Percentiles rank a stretch among this genome's conserved stretches.
Evolutionary conservation across 1,139 yeast species (phyloP).

Genomic region (Candida frijolesensis): DNA sequence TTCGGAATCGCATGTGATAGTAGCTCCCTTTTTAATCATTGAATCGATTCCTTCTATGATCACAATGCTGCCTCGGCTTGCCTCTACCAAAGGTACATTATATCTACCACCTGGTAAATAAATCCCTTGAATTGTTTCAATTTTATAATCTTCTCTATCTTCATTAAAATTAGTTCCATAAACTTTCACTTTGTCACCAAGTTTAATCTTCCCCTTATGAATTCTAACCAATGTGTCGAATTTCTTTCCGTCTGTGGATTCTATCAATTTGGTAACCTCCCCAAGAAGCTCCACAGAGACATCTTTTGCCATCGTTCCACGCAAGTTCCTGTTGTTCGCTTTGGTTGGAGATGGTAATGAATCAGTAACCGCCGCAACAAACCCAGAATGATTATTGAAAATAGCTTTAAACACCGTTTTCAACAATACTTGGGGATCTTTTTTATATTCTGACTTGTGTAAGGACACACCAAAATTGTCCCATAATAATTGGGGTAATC

Average conservation of each 20-base stretch:
- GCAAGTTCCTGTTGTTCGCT: neutral
- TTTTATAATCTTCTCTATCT: slow-evolving; percentile 56
- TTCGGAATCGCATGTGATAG: slow-evolving; percentile 20
- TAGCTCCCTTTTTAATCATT: slow-evolving; percentile 64
- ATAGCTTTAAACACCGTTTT: slow-evolving; percentile 54
- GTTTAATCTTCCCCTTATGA: slow-evolving; percentile 56
- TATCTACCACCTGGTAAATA: slow-evolving; percentile 76
- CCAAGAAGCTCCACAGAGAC: slow-evolving; percentile 35
- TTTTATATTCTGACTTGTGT: slow-evolving; percentile 36
- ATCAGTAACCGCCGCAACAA: slow-evolving; percentile 52
- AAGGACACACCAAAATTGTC: slow-evolving; percentile 48
- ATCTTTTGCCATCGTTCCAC: slow-evolving; percentile 1
- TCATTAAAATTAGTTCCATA: slow-evolving; percentile 57
- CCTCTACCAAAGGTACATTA: slow-evolving; percentile 53
- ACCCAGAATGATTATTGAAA: slow-evolving; percentile 54
- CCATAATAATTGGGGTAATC: slow-evolving; percentile 42
- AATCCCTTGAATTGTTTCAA: slow-evolving; percentile 48
- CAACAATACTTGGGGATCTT: slow-evolving; percentile 63
- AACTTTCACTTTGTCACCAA: slow-evolving; percentile 52
- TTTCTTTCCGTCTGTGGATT: slow-evolving; percentile 46
- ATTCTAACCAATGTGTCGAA: slow-evolving; percentile 64
- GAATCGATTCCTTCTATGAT: slow-evolving; percentile 64
- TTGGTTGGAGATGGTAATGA: slow-evolving; percentile 45
- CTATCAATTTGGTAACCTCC: slow-evolving; percentile 62
- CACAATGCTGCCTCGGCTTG: slow-evolving; percentile 67